Base-by-base conservation (phyloP, 2,329 filamentous ascomycete genomes). In the Pyrenochaeta sp. region DNA sequence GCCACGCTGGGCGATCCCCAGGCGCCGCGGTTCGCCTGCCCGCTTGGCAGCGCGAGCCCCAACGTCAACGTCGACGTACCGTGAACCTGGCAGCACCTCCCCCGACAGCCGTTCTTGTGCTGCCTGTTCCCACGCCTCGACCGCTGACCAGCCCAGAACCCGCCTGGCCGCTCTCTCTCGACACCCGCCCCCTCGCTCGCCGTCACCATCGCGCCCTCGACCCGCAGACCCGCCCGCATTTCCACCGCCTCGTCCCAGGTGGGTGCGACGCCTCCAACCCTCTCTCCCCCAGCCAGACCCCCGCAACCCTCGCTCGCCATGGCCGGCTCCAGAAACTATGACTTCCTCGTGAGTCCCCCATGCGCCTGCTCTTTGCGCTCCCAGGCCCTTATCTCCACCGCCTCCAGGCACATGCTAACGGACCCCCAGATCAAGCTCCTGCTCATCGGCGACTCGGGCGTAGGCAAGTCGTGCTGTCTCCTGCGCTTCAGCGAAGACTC, bases 311-410 rank as follows among this genome's bases (percentile, higher is more conserved):
- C 32, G 41, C 36, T 46, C 64, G 72, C 54, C 57, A 99, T 99
- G 94, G 92, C 94, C 68, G 90, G 89, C 75, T 95, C 93, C 81
- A 86, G 94, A 76, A 99, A 99, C 81, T 99, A 99, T 78, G 94
- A 99, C 76, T 97, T 97, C 76, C 82, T 99, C 77, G 93, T 97
- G 86, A 70, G 86, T 75, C 38, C 24, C 42, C 52, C 43, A 35
- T 23, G 17, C 29, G 20, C 23, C 30, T 49, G 28, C 40, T 6
- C 41, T 29, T 41, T 24, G 18, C 23, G 31, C 26, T 17, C 31
- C 35, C 37, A 28, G 23, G 31, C 42, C 23, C 48, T n/a, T n/a
- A 29, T 34, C 37, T 15, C 17, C 23, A 39, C 34, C 9, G 21
- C 45, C 31, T 15, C 46, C 48, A 52, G 40, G 31, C 24, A 23